Percentiles rank a stretch among this genome's conserved stretches.
phyloP scores from a whole-genome alignment of 768 basidiomycete species.

The Pleurotus giganteus region DNA sequence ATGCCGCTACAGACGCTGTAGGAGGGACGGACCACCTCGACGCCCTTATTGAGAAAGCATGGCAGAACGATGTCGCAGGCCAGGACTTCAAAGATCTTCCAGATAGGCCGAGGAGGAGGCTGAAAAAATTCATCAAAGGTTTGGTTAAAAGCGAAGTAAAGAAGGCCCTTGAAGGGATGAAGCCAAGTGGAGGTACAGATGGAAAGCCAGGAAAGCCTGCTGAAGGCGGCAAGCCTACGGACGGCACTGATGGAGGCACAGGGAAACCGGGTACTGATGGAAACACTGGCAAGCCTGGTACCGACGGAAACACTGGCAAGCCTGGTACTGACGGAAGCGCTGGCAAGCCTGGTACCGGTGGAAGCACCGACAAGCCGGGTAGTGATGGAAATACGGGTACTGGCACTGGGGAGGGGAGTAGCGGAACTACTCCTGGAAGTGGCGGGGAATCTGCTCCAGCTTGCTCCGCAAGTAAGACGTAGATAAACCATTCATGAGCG shows the following conservation, averaged over 20 bases:
- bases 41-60: neutral
- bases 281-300: no score
- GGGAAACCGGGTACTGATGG: no score
- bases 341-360: no score
- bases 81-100: neutral
- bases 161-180: neutral
- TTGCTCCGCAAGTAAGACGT: neutral
- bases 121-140: neutral
- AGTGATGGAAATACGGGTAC: neutral
- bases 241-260: neutral
- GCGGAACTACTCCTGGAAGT: neutral
- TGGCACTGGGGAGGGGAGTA: neutral
- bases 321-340: no score
- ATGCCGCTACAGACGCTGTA: neutral
- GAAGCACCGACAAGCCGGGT: no score
- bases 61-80: neutral
- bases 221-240: no score
- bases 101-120: neutral
- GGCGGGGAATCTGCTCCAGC: neutral
- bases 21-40: neutral
- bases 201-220: no score
- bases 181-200: neutral
- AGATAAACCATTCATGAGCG: no score
- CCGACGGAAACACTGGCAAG: no score
- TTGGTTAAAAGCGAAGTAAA: neutral